phyloP scores from a whole-genome alignment of 345 rosid genomes.

The Syzygium aqueum region DNA sequence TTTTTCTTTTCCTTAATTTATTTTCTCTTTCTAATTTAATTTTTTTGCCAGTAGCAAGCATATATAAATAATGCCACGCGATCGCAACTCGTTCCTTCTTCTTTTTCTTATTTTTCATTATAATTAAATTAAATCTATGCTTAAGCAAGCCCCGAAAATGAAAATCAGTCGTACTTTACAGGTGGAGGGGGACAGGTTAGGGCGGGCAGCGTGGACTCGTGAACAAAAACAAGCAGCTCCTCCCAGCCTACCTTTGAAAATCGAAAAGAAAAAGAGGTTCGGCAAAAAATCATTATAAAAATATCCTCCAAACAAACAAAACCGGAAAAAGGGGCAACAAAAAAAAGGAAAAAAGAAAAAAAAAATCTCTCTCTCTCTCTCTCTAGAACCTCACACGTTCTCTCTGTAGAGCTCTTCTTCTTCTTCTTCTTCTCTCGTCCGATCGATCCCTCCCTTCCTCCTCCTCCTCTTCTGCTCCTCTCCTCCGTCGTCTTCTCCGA shows the following conservation, averaged over 20 bases:
- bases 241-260: slow-evolving; percentile 3
- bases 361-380: neutral
- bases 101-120: too few relatives aligned
- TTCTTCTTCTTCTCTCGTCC: neutral
- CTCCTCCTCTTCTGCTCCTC: neutral
- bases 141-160: neutral
- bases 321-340: neutral
- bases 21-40: neutral
- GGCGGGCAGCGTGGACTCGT: neutral
- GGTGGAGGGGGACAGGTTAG: neutral
- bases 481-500: neutral
- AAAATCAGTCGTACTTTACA: neutral
- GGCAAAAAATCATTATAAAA: neutral
- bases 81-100: too few relatives aligned
- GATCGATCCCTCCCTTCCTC: neutral
- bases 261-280: neutral
- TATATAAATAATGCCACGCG: too few relatives aligned
- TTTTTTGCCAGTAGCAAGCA: neutral
- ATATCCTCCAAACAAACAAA: neutral
- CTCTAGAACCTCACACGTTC: neutral
- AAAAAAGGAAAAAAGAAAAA: neutral
- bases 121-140: neutral
- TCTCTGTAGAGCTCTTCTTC: neutral
- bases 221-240: neutral
- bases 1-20: neutral